Percentiles rank a stretch among this genome's conserved stretches.
These are phyloP conservation scores for Yamadazyma paraphyllophila DNA, from an alignment of 805 yeast genomes.

Conservation along the genomic window DNA sequence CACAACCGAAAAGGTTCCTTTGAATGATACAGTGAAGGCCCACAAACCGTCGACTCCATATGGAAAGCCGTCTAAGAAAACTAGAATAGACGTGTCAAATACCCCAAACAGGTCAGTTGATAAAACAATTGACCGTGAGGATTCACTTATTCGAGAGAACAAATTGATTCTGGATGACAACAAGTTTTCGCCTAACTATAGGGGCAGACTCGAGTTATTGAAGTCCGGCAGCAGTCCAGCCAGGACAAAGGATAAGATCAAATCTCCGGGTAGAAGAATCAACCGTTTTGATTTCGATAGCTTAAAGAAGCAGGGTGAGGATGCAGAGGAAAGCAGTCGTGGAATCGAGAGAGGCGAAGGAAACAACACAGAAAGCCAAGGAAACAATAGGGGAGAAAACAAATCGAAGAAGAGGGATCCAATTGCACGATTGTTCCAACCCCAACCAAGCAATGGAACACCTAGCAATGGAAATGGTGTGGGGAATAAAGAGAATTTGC, in stretches of 20 bases:
- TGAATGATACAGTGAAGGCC: background rate
- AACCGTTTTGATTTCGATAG: conserved; percentile 5
- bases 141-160: conserved; percentile 14
- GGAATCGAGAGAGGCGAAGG: too few relatives aligned
- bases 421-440: conserved; percentile 1
- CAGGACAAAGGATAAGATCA: background rate
- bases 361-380: too few relatives aligned
- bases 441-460: background rate
- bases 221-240: conserved; percentile 1
- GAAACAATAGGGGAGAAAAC: too few relatives aligned
- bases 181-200: conserved; percentile 19
- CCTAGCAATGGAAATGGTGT: background rate
- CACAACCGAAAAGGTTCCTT: conserved; percentile 9
- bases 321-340: background rate
- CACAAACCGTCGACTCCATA: conserved; percentile 4
- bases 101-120: too few relatives aligned
- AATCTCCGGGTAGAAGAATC: background rate
- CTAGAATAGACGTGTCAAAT: too few relatives aligned
- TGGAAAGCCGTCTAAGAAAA: background rate
- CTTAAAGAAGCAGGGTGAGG: background rate
- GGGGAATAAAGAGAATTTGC: background rate
- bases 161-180: conserved; percentile 25
- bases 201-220: background rate
- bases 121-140: conserved; percentile 12
- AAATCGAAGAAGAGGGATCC: background rate